phyloP scores from a whole-genome alignment of 2,329 filamentous ascomycete genomes.

The Phialophora tarda region DNA sequence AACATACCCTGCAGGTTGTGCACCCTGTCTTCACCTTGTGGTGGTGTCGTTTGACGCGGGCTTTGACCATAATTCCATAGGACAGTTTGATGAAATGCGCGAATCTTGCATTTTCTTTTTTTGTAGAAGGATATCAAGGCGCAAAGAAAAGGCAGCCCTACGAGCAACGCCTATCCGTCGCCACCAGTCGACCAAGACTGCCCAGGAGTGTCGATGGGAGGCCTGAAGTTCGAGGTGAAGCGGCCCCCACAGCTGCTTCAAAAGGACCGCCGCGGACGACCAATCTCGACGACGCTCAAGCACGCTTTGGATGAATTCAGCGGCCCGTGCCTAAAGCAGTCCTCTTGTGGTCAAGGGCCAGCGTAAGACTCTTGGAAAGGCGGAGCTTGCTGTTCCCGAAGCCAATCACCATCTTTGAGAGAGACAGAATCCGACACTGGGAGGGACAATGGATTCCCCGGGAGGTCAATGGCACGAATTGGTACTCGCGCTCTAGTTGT shows the following conservation, averaged over 20 bases:
- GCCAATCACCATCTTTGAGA: not conserved
- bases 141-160: not conserved
- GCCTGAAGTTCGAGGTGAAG: not conserved
- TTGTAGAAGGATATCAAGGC: not conserved
- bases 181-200: not conserved
- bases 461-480: not conserved
- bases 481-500: not conserved
- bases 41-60: slow-evolving; percentile 3
- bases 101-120: not conserved
- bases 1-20: slow-evolving; percentile 16
- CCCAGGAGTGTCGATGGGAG: not conserved
- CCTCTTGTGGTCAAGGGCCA: not conserved
- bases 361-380: not conserved
- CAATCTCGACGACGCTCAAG: not conserved
- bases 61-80: not conserved
- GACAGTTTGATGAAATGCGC: not conserved
- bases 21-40: slow-evolving; percentile 22
- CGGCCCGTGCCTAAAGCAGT: not conserved
- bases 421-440: not conserved
- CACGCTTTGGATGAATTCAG: not conserved
- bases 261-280: not conserved
- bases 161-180: not conserved
- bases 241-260: not conserved
- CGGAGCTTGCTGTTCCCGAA: not conserved
- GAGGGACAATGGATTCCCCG: not conserved